Evolutionary conservation across 192 early-diverging fungal species (phyloP).

Genomic region (Coemansia sp.): DNA sequence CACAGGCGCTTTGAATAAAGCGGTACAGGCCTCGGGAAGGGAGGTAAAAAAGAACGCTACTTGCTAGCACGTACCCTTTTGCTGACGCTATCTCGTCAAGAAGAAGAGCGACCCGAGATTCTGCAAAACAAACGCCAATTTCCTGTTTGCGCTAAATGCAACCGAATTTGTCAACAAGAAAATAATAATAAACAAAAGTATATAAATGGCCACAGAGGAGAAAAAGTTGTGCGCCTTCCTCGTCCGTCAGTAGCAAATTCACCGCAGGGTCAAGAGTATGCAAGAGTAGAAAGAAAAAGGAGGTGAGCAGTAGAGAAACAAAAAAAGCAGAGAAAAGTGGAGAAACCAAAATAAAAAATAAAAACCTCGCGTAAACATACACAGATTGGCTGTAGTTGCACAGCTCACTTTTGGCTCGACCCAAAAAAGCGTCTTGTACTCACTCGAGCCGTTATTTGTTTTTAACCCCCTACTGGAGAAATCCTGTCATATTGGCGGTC

Average conservation of each 20-base stretch:
- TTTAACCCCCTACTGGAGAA: too few relatives aligned
- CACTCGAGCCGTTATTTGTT: too few relatives aligned
- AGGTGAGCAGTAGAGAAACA: background rate
- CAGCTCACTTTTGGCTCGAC: too few relatives aligned
- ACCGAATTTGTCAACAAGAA: background rate
- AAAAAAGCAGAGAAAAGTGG: constrained; percentile 3
- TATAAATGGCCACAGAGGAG: background rate
- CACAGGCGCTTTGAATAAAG: background rate
- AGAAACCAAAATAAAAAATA: constrained; percentile 5
- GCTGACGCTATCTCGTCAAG: background rate
- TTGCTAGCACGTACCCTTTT: background rate
- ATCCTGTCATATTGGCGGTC: too few relatives aligned
- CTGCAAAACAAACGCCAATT: background rate
- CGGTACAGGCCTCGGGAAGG: background rate
- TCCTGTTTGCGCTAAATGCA: background rate
- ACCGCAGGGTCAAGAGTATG: background rate
- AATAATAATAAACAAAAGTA: constrained; percentile 6
- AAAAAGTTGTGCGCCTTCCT: background rate
- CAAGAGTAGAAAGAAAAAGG: background rate
- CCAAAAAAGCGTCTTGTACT: too few relatives aligned
- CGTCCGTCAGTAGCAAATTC: background rate
- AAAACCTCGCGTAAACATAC: constrained; percentile 2
- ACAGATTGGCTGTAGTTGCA: background rate
- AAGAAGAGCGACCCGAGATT: background rate
- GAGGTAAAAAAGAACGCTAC: background rate